Evolutionary conservation across 805 yeast genomes (phyloP), one percentile per base, ranked within the genome.

Genomic region (Lachancea waltii): DNA sequence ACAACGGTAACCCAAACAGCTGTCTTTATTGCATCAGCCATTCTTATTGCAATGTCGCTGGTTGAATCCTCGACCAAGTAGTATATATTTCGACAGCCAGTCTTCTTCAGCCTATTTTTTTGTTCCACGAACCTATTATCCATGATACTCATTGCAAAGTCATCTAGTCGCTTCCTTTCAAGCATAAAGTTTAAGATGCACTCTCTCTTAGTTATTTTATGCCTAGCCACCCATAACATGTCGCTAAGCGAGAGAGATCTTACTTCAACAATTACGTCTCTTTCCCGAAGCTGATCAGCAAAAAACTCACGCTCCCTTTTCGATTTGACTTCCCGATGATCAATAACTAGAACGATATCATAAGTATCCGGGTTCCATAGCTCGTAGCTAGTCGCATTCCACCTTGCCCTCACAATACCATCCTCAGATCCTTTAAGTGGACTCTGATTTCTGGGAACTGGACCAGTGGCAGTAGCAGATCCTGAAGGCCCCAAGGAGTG

Each of bases 41-140:
- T 75, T 13, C 48, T 49, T 0, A 67, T 52, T 4, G 33, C 30
- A 5, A 27, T 27, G 2, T 68, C 41, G n/a, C 63, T 57, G 22
- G 73, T 70, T 4, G 72, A 73, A 43, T 85, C 95, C 56, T 92
- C 99, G 11, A 92, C 74, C 3, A 92, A 55, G 50, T 92, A 92
- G 47, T 77, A 79, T 14, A 81, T 73, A 46, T 83, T 72, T 14
- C 65, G 64, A 52, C 89, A 64, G 0, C 84, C 86, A 0, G 92
- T 73, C 56, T 79, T 73, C 35, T 70, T 70, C 41, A 92, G 65
- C 38, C 99, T 70, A 13, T 70, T 63, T 54, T 90, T 89, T 56
- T 92, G 99, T 56, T 92, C 98, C 38, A 70, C 68, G 51, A 82
- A 87, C 35, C 99, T 64, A 2, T 95, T 95, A 60, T 92, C 99